Evolutionary conservation across 495 filamentous ascomycete species (phyloP), one percentile per base, ranked within the genome.

Genomic region (Jackrogersella minutella): DNA sequence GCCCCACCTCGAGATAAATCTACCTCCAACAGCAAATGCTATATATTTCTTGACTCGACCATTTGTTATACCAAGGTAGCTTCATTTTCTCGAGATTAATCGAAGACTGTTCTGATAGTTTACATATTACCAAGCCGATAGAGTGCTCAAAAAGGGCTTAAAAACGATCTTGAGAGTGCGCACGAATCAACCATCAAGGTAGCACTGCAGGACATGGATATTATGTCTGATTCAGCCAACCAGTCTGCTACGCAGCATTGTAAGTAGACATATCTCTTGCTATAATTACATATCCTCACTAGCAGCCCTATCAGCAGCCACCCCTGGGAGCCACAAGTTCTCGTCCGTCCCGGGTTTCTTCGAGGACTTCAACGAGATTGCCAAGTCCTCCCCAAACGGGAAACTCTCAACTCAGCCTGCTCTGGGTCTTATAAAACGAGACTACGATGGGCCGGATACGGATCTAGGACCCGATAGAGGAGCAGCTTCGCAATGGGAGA

Each of bases 341-440:
- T 55, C 52, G 1, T 43, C n/a, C 14, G 51, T 63, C 11, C 50
- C 49, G 11, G 60, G 30, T 17, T 36, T 41, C 30, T 63, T 63
- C 11, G 24, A 46, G n/a, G 40, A 63, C 16, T 49, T 36, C 28
- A 26, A 26, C 26, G 13, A 41, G 39, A 41, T 55, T 30, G 52
- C 52, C 8, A 31, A 55, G 13, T 55, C 36, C 0, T 33, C 41
- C 3, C 60, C 40, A 28, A 14, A 51, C 4, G 43, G 22, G 1
- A 41, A 41, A 37, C 14, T 49, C 8, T 55, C 52, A 37, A 55
- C 52, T 9, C 52, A 55, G 8, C 36, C 52, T 16, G 36, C 19
- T 13, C 17, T 55, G 13, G 52, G 52, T 13, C 41, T 55, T 5
- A 14, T 55, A 41, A 10, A 55, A 22, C 21, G 24, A 41, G 21